phyloP scores from a whole-genome alignment of 768 basidiomycete genomes.

The Tubosaeta sp. region DNA sequence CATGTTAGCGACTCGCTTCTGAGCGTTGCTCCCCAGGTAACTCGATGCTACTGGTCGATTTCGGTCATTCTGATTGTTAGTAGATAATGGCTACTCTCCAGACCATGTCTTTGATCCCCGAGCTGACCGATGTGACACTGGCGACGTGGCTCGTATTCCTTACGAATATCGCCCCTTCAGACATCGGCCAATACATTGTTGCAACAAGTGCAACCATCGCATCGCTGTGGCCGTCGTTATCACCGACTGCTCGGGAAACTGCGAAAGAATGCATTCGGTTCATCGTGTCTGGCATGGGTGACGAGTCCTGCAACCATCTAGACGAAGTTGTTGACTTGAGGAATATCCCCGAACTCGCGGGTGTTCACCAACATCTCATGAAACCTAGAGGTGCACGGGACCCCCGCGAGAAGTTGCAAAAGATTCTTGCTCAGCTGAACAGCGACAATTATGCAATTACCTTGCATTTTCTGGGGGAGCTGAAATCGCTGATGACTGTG shows the following conservation, averaged over 20 bases:
- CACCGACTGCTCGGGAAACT: slow-evolving; percentile 42
- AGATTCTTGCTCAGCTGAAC: slow-evolving; percentile 66
- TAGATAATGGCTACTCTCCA: slow-evolving; percentile 97
- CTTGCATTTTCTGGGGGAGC: slow-evolving; percentile 67
- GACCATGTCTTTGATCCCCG: slow-evolving; percentile 72
- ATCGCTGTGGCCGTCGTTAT: slow-evolving; percentile 68
- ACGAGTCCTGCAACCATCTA: slow-evolving; percentile 50
- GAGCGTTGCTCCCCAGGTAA: slow-evolving; percentile 83
- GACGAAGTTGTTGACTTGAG: slow-evolving; percentile 80
- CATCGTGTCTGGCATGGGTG: slow-evolving; percentile 60
- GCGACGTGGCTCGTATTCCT: slow-evolving; percentile 79
- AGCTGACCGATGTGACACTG: slow-evolving; percentile 75
- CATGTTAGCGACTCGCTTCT: slow-evolving; percentile 68
- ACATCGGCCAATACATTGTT: slow-evolving; percentile 81
- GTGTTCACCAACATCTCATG: slow-evolving; percentile 40
- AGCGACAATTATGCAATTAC: slow-evolving; percentile 82
- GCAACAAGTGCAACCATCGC: slow-evolving; percentile 84
- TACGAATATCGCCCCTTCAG: slow-evolving; percentile 55
- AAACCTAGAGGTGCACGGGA: slow-evolving; percentile 46
- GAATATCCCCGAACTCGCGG: slow-evolving; percentile 59
- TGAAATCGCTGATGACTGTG: slow-evolving; percentile 58
- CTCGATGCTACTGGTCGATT: slow-evolving; percentile 10
- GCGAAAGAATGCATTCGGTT: slow-evolving; percentile 63
- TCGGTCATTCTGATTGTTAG: slow-evolving; percentile 8
- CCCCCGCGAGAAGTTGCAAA: slow-evolving; percentile 51